phyloP scores from a whole-genome alignment of 371 early-diverging fungal species.

The Apophysomyces ossiformis region DNA sequence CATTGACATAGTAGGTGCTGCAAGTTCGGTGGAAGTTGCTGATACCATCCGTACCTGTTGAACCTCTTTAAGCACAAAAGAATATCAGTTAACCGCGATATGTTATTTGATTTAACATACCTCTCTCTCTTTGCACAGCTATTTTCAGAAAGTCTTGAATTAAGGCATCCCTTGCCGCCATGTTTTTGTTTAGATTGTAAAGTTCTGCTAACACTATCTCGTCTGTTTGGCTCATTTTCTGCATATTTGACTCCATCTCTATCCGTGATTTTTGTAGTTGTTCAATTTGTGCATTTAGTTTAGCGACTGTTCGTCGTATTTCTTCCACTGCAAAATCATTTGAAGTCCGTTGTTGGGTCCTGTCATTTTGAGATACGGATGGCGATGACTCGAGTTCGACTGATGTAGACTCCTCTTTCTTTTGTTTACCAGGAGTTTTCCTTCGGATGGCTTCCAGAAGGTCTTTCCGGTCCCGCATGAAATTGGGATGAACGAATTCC shows the following conservation, averaged over 20 bases:
- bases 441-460: constrained; percentile 64
- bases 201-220: constrained; percentile 62
- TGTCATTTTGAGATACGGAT: background rate
- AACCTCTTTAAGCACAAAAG: background rate
- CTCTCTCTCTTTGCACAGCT: constrained; percentile 26
- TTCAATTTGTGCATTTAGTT: constrained; percentile 53
- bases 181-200: constrained; percentile 55
- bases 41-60: background rate
- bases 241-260: constrained; percentile 39
- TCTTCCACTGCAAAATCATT: constrained; percentile 23
- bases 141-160: constrained; percentile 67
- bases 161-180: constrained; percentile 67
- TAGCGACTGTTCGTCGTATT: constrained; percentile 30
- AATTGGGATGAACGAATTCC: constrained; percentile 83
- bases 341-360: background rate
- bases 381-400: constrained; percentile 14
- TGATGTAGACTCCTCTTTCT: constrained; percentile 29
- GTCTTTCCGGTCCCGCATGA: constrained; percentile 67
- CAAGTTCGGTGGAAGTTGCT: background rate
- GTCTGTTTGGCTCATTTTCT: constrained; percentile 57
- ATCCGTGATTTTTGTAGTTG: constrained; percentile 38
- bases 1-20: constrained; percentile 53
- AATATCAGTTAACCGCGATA: background rate
- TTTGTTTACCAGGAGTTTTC: constrained; percentile 51
- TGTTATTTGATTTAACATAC: constrained; percentile 3